Evolutionary conservation across 148 eudicot genomes (phyloP).

Genomic region (Chenopodium formosanum): DNA sequence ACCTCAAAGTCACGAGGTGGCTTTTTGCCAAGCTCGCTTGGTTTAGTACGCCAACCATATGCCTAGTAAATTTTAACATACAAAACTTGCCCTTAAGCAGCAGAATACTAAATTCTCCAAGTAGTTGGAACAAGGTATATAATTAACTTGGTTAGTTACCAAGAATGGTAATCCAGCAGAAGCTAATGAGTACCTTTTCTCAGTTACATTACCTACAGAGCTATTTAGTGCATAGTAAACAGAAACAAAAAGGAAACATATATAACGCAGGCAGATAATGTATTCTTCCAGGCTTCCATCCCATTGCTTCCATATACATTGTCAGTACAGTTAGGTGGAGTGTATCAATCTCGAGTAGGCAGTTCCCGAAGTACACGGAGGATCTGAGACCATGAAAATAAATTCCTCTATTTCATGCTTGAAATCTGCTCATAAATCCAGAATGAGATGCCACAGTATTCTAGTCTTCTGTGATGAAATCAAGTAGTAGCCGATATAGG

Average conservation of each 20-base stretch:
- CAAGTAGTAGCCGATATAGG: slow-evolving; percentile 47
- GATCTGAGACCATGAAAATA: neutral
- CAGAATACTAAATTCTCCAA: no score
- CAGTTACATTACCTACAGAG: no score
- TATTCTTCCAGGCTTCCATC: neutral
- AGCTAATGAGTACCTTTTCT: neutral
- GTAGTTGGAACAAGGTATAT: no score
- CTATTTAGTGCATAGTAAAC: no score
- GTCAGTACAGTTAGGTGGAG: no score
- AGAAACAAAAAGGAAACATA: no score
- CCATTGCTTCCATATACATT: neutral
- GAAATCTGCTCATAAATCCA: neutral
- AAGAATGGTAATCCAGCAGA: neutral
- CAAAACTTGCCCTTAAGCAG: no score
- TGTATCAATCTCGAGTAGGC: neutral
- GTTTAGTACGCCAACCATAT: no score
- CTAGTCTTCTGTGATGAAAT: slow-evolving; percentile 31
- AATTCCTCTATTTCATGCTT: neutral
- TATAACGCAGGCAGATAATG: neutral
- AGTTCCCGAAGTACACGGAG: neutral
- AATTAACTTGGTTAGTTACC: no score
- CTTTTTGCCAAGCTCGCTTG: no score
- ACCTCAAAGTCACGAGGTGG: no score
- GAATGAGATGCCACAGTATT: neutral
- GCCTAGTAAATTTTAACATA: no score